A percentile compares a stretch with the other conserved stretches of the same genome.
Conservation (phyloP, 768 basidiomycete genomes). For the Auriscalpium orientale region DNA sequence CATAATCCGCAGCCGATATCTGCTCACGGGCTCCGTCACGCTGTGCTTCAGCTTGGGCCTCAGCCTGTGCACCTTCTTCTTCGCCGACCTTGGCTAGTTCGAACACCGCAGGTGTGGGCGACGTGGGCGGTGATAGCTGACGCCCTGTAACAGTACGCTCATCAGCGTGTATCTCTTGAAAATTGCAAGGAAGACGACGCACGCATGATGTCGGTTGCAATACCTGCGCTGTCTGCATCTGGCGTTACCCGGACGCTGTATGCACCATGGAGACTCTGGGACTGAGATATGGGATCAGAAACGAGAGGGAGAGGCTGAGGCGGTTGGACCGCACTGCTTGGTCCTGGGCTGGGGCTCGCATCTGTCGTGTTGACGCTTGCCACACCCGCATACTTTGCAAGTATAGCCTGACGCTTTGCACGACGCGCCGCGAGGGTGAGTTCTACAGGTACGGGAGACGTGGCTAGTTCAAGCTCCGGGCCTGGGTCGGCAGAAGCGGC, state of each 20-base stretch:
- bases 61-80: conserved; percentile 38
- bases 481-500: conserved; percentile 26
- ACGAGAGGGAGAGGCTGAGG: conserved; percentile 47
- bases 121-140: conserved; percentile 46
- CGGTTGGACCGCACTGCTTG: conserved; percentile 72
- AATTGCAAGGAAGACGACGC: background rate
- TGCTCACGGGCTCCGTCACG: conserved; percentile 47
- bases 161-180: background rate
- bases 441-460: conserved; percentile 42
- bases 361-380: conserved; percentile 27
- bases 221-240: conserved; percentile 2
- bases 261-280: conserved; percentile 37
- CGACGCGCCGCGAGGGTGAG: conserved; percentile 59
- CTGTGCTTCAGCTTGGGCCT: conserved; percentile 37
- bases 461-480: conserved; percentile 46
- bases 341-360: conserved; percentile 48
- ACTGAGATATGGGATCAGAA: conserved; percentile 60
- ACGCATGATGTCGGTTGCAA: background rate
- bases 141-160: background rate
- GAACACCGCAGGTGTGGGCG: conserved; percentile 54
- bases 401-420: conserved; percentile 66
- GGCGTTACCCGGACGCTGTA: conserved; percentile 17
- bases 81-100: conserved; percentile 62
- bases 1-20: conserved; percentile 89
- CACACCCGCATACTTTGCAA: conserved; percentile 62